A percentile compares a stretch with the other conserved stretches of the same genome.
Conservation (phyloP, 1,139 yeast genomes). For the Kurtzmaniella natalensis region DNA sequence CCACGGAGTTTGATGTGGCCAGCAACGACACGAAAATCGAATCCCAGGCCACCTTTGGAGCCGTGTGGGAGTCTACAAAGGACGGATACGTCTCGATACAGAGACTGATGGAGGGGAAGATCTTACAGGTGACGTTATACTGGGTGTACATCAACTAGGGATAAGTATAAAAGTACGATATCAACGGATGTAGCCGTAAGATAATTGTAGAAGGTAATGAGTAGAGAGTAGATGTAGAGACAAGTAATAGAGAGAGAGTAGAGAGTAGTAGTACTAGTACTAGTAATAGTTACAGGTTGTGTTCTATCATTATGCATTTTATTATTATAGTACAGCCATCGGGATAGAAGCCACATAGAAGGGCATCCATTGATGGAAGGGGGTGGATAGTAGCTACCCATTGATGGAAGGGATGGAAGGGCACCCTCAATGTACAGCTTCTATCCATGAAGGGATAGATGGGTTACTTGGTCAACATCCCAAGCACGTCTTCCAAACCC, state of each 20-base stretch:
- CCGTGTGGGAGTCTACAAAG: conserved; percentile 35
- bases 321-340: too few species aligned
- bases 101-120: conserved; percentile 5
- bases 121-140: conserved; percentile 21
- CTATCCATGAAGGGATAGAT: too few species aligned
- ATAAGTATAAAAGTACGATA: conserved; percentile 4
- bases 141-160: conserved; percentile 25
- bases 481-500: conserved; percentile 19
- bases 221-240: neutral
- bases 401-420: too few species aligned
- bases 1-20: conserved; percentile 17
- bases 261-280: neutral
- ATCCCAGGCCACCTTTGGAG: conserved; percentile 26
- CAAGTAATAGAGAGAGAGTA: neutral
- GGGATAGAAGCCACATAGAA: too few species aligned
- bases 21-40: conserved; percentile 16
- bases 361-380: too few species aligned
- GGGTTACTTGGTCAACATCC: conserved; percentile 15
- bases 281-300: too few species aligned
- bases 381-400: too few species aligned
- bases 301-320: too few species aligned
- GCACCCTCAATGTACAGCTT: too few species aligned
- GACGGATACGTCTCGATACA: conserved; percentile 33
- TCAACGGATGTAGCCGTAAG: too few species aligned
- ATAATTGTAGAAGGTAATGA: conserved; percentile 4